Base-by-base conservation (phyloP, 1,284 basidiomycete species). In the Inonotus hispidus region DNA sequence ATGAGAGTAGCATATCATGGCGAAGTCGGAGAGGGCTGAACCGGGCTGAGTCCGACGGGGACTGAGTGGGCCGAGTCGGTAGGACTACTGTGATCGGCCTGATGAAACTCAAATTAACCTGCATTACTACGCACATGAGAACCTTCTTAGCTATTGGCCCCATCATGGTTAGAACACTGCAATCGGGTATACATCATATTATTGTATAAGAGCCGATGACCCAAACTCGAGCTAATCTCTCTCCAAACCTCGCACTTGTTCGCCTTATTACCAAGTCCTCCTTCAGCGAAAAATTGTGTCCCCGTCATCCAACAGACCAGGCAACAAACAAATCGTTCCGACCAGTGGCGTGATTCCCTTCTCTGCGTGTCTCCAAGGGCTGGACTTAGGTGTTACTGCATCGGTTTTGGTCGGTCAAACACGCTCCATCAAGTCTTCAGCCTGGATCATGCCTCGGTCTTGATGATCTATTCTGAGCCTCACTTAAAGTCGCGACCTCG, bases 41-140 rank as follows among this genome's bases (percentile, higher is more conserved):
- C 50, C 50, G 50, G 14, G 32, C 8, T 27, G 27, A 52, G 50
- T 52, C 50, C 50, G 41, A 43, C 41, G 16, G 50, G 14, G n/a
- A 52, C 50, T 5, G 11, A 27, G 27, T 27, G 25, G 50, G 35
- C 50, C 13, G n/a, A 14, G 5, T 32, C 6, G 50, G 29, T 16
- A 14, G 11, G 11, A 29, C 14, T 29, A 4, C 32, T 14, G n/a
- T 52, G 50, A 52, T 52, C 50, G 50, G 35, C 50, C 50, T 52
- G 25, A 52, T 19, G 19, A 56, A 56, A 45, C 41, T 46, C 21
- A 21, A 32, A 56, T 56, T 32, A 8, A 45, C 27, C 41, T 8
- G 41, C 5, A 37, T 45, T 49, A 21, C 56, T 49, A 35, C 21
- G 56, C 29, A 49, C 56, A 58, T 21, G 56, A 47, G 56, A 49